phyloP scores from a whole-genome alignment of 2,329 filamentous ascomycete species.

The Ophiocordyceps camponoti-floridani region DNA sequence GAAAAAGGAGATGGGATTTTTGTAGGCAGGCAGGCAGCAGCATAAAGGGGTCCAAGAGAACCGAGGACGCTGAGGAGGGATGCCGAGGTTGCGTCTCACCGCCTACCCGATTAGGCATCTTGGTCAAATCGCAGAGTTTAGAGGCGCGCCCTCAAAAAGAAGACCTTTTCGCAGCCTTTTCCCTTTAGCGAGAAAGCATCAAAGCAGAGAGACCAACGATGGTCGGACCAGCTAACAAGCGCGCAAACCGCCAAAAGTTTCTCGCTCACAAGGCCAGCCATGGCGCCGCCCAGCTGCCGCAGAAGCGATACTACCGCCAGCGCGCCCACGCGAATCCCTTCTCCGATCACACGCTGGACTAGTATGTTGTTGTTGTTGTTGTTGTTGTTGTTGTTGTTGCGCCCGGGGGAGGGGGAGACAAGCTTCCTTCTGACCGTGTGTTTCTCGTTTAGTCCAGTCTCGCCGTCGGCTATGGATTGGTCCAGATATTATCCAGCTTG shows the following conservation, averaged over 20 bases:
- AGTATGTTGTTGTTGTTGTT: slow-evolving; percentile 37
- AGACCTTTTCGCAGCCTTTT: too few species aligned
- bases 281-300: slow-evolving; percentile 47
- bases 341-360: slow-evolving; percentile 76
- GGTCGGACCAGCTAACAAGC: slow-evolving; percentile 28
- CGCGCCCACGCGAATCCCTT: slow-evolving; percentile 96
- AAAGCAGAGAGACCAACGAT: slow-evolving; percentile 4
- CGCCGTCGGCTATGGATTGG: slow-evolving; percentile 83
- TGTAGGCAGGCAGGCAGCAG: background rate
- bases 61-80: background rate
- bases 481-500: slow-evolving; percentile 65
- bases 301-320: slow-evolving; percentile 94
- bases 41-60: too few species aligned
- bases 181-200: too few species aligned
- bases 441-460: slow-evolving; percentile 60
- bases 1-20: background rate
- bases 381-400: background rate
- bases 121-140: background rate
- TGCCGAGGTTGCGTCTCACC: slow-evolving; percentile 1
- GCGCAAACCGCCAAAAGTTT: slow-evolving; percentile 48
- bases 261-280: slow-evolving; percentile 35
- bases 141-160: too few species aligned
- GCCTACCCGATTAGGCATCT: background rate
- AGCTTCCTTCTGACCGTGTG: too few species aligned
- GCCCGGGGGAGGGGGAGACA: too few species aligned